Evolutionary conservation across 1,284 basidiomycete genomes (phyloP), one percentile per base, ranked within the genome.

Genomic region (Cystobasidium slooffiae): DNA sequence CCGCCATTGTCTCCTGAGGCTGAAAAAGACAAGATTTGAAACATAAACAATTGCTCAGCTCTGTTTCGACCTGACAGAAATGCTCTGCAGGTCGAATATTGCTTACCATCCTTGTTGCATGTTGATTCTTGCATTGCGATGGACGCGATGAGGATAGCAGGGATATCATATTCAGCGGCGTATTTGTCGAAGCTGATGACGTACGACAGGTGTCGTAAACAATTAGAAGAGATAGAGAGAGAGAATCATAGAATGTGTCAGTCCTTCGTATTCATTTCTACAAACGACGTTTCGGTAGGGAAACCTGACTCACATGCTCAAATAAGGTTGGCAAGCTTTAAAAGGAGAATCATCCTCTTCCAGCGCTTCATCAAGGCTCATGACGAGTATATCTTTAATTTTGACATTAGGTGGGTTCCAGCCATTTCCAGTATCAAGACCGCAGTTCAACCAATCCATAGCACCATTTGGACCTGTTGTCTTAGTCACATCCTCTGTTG

Each of bases 101-200:
- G 41, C 65, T 67, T 4, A 68, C 52, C 87, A n/a, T 83, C 74
- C 1, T 89, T 86, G 77, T 90, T 88, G 84, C 93, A 95, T 59
- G 86, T 84, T 53, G 87, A 88, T 82, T 91, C 90, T 81, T 90
- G 89, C 90, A 94, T 90, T 51, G 92, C 92, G 76, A 95, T 90
- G 0, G 91, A 87, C 6, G 93, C 92, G 56, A 94, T 82, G 77
- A 95, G 83, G 80, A 93, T 90, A 6, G 91, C 81, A 68, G 24
- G 68, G 63, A 76, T 82, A 76, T 84, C 83, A 72, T 82, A 84
- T 80, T 88, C 79, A n/a, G 77, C 77, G 16, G 85, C 90, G 76
- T 89, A 88, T 79, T 88, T 84, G 76, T 91, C 84, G 80, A 94
- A 92, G 47, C 69, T 72, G 61, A 16, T 8, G 22, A 8, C 10